Evolutionary conservation across 2,329 filamentous ascomycete genomes (phyloP).

Genomic region (Zymoseptoria tritici): DNA sequence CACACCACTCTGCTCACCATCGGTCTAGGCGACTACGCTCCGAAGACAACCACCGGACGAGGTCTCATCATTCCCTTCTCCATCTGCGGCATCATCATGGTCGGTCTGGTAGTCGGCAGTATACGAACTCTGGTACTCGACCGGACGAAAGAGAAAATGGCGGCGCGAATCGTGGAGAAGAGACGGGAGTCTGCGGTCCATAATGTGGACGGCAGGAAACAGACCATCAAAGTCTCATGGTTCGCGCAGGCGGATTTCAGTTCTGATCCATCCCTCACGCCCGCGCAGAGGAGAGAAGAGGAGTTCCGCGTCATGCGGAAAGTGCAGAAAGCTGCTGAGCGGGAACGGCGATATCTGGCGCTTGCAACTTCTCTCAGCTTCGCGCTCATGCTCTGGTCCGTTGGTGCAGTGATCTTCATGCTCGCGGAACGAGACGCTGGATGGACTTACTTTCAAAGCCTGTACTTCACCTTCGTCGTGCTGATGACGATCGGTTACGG

Average conservation of each 20-base stretch:
- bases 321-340: conserved; percentile 36
- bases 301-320: conserved; percentile 45
- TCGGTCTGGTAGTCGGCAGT: conserved; percentile 50
- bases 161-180: conserved; percentile 43
- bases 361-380: conserved; percentile 32
- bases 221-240: conserved; percentile 37
- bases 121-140: conserved; percentile 46
- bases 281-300: conserved; percentile 37
- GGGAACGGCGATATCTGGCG: conserved; percentile 37
- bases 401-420: conserved; percentile 46
- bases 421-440: conserved; percentile 38
- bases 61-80: conserved; percentile 48
- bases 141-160: conserved; percentile 45
- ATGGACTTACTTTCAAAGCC: conserved; percentile 46
- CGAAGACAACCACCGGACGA: conserved; percentile 43
- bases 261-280: conserved; percentile 33
- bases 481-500: conserved; percentile 52
- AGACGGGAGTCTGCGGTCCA: conserved; percentile 38
- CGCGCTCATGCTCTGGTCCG: conserved; percentile 39
- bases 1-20: conserved; percentile 48
- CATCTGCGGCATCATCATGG: conserved; percentile 47
- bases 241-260: conserved; percentile 35
- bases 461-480: conserved; percentile 49
- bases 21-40: conserved; percentile 46
- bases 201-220: conserved; percentile 32